These are phyloP conservation scores for Cladosporium sp. DNA, from an alignment of 2,329 filamentous ascomycete species.

Conservation along the genomic window DNA sequence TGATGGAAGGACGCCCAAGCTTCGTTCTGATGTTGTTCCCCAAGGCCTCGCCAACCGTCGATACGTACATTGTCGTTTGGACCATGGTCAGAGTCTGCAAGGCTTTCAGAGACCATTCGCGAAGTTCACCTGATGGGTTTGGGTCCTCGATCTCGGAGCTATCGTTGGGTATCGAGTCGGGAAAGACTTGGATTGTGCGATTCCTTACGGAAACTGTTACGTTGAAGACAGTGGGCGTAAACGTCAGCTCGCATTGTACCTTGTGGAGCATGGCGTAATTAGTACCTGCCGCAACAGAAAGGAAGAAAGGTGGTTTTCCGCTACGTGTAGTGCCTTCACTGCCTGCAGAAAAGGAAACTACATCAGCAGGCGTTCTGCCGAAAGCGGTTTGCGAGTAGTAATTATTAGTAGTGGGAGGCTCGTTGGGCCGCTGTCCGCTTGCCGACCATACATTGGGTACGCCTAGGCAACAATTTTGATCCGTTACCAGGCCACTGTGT, in stretches of 20 bases:
- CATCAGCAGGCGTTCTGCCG: not conserved
- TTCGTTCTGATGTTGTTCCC: not conserved
- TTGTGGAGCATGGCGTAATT: not conserved
- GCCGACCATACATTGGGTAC: not conserved
- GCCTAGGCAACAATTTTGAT: not conserved
- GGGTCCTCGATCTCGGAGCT: not conserved
- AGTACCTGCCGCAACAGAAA: not conserved
- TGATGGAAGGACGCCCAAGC: not conserved
- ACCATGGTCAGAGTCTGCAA: not conserved
- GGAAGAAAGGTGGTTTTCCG: not conserved
- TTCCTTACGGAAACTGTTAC: not conserved
- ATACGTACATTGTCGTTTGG: not conserved
- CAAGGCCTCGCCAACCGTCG: not conserved
- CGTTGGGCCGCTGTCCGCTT: not conserved
- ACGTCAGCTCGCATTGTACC: slow-evolving; percentile 1
- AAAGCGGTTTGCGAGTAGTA: not conserved
- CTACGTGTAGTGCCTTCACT: not conserved
- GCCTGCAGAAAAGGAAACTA: not conserved
- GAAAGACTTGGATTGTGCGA: not conserved
- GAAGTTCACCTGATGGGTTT: not conserved
- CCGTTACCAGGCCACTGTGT: not conserved
- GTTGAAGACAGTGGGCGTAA: not conserved
- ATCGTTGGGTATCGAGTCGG: not conserved
- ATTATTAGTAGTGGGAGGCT: not conserved
- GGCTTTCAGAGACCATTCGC: not conserved